A percentile compares a stretch with the other conserved stretches of the same genome.
Conservation (phyloP, 352 stramenopile genomes). For the Globisporangium ultimum region DNA sequence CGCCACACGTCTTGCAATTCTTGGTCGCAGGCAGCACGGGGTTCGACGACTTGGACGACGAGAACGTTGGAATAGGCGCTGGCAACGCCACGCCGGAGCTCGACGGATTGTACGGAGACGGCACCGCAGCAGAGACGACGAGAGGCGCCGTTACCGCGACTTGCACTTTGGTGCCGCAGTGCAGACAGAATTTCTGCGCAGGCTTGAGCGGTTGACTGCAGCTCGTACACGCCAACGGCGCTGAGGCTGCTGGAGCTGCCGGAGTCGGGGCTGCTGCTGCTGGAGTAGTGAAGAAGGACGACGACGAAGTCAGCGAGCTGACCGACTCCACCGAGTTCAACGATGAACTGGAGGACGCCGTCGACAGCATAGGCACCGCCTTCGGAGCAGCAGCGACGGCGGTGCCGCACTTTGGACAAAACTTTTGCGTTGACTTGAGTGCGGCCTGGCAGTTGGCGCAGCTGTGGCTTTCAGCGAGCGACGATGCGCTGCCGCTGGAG, state of each 20-base stretch:
- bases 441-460: constrained; percentile 43
- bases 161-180: constrained; percentile 64
- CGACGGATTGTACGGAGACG: constrained; percentile 30
- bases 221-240: constrained; percentile 26
- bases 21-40: constrained; percentile 42
- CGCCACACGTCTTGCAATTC: constrained; percentile 59
- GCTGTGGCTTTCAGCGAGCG: constrained; percentile 19
- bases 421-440: constrained; percentile 72
- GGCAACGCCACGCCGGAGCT: constrained; percentile 38
- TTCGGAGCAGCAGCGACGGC: constrained; percentile 17
- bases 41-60: constrained; percentile 27
- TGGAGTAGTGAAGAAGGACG: constrained; percentile 9
- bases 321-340: constrained; percentile 27
- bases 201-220: constrained; percentile 56
- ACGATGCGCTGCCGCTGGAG: constrained; percentile 22
- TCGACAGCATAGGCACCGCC: constrained; percentile 9
- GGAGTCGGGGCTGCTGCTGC: neutral
- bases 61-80: constrained; percentile 45
- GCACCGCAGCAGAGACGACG: constrained; percentile 11
- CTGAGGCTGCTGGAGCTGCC: constrained; percentile 8
- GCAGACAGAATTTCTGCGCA: constrained; percentile 72
- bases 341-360: constrained; percentile 24
- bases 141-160: neutral
- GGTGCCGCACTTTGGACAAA: constrained; percentile 73
- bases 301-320: constrained; percentile 14